Conservation (phyloP, 208 protist genomes). For the Herpetomonas muscarum region DNA sequence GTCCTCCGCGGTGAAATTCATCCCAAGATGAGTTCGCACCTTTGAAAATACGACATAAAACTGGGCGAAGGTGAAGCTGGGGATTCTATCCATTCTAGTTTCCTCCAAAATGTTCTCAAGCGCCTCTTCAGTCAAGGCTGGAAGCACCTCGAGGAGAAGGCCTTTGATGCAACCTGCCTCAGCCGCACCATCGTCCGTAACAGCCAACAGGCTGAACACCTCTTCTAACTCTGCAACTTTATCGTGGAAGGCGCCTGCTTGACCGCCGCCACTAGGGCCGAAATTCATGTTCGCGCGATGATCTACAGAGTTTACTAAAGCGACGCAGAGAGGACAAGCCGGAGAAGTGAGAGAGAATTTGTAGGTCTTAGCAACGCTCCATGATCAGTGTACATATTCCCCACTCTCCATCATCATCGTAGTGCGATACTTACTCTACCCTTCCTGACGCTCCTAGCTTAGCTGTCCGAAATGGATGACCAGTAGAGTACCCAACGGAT, state of each 20-base stretch:
- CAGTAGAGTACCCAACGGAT: too few relatives aligned
- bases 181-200: conserved; percentile 36
- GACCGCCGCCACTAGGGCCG: too few relatives aligned
- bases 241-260: conserved; percentile 34
- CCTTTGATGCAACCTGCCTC: conserved; percentile 26
- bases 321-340: too few relatives aligned
- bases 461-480: too few relatives aligned
- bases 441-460: too few relatives aligned
- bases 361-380: too few relatives aligned
- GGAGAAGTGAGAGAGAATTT: too few relatives aligned
- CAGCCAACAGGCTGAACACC: conserved; percentile 46
- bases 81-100: conserved; percentile 23
- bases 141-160: conserved; percentile 24
- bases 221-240: conserved; percentile 61
- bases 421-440: too few relatives aligned
- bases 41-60: conserved; percentile 40
- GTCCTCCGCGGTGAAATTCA: conserved; percentile 7
- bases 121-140: conserved; percentile 18
- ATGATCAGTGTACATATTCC: too few relatives aligned
- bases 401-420: too few relatives aligned
- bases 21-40: not conserved
- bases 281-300: too few relatives aligned
- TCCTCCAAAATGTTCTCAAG: conserved; percentile 29
- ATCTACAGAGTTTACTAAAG: too few relatives aligned
- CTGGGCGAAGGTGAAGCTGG: conserved; percentile 52